Evolutionary conservation across 352 stramenopile species (phyloP).

Genomic region (Phytophthora vignae): DNA sequence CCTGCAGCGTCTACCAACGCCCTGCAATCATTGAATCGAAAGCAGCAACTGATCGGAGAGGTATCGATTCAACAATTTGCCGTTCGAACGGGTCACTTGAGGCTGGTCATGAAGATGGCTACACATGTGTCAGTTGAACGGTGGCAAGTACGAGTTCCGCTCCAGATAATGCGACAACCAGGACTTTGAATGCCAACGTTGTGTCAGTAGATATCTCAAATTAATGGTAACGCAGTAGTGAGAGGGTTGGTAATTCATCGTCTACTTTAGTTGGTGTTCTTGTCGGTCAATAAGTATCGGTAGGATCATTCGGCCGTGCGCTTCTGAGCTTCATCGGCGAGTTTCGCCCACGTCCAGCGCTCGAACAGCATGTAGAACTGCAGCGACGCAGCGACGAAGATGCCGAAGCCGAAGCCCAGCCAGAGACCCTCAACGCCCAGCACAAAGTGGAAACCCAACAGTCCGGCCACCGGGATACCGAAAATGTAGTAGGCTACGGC

Average conservation of each 20-base stretch:
- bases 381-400: conserved; percentile 42
- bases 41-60: too few relatives aligned
- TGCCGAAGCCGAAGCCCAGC: conserved; percentile 60
- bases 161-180: too few relatives aligned
- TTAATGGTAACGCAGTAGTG: too few relatives aligned
- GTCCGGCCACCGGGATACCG: conserved; percentile 68
- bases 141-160: too few relatives aligned
- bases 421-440: conserved; percentile 67
- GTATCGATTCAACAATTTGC: too few relatives aligned
- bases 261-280: conserved; percentile 6
- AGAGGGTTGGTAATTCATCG: not conserved
- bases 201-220: too few relatives aligned
- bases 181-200: too few relatives aligned
- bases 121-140: too few relatives aligned
- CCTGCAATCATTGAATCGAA: too few relatives aligned
- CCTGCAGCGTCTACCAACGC: too few relatives aligned
- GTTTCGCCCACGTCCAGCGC: conserved; percentile 43
- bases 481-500: conserved; percentile 81
- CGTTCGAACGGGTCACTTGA: too few relatives aligned
- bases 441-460: conserved; percentile 59
- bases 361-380: conserved; percentile 53
- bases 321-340: conserved; percentile 49
- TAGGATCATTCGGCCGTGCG: conserved; percentile 41
- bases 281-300: conserved; percentile 3
- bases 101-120: too few relatives aligned